Percentiles rank a stretch among this genome's conserved stretches.
These are phyloP conservation scores for Trichoderma pleuroti DNA, from an alignment of 2,329 filamentous ascomycete species.

Conservation along the genomic window DNA sequence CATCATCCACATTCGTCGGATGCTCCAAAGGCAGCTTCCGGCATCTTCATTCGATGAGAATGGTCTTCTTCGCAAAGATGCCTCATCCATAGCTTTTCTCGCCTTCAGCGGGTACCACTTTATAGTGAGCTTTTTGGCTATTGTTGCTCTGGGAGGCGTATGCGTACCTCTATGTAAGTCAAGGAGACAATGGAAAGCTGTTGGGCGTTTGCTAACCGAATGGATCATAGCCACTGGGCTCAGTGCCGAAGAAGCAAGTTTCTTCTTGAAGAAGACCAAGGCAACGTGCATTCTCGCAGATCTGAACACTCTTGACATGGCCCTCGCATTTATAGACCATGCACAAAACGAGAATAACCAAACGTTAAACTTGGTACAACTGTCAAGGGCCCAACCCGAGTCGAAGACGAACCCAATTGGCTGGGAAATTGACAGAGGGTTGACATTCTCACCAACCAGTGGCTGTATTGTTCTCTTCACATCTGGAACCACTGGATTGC, in stretches of 20 bases:
- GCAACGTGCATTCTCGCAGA: not conserved
- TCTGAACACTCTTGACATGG: not conserved
- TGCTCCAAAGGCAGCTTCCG: not conserved
- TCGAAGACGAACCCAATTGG: not conserved
- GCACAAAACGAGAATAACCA: not conserved
- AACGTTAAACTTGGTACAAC: not conserved
- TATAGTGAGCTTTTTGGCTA: constrained; percentile 24
- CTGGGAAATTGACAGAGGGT: not conserved
- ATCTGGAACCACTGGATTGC: constrained; percentile 45
- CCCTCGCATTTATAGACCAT: not conserved
- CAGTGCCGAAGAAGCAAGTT: not conserved
- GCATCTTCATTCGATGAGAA: not conserved
- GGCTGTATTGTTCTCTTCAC: constrained; percentile 49
- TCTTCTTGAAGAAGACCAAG: not conserved
- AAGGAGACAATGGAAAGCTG: not conserved
- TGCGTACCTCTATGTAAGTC: constrained; percentile 21
- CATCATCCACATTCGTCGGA: not conserved
- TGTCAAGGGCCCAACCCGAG: not conserved
- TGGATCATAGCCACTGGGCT: not conserved
- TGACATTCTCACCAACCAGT: not conserved
- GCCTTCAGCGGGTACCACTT: constrained; percentile 23
- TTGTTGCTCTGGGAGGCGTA: constrained; percentile 22
- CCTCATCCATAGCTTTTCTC: not conserved
- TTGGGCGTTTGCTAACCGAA: not conserved
- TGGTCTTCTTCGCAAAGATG: not conserved